phyloP scores from a whole-genome alignment of 1,284 basidiomycete genomes.

The Rhodofomes roseus region DNA sequence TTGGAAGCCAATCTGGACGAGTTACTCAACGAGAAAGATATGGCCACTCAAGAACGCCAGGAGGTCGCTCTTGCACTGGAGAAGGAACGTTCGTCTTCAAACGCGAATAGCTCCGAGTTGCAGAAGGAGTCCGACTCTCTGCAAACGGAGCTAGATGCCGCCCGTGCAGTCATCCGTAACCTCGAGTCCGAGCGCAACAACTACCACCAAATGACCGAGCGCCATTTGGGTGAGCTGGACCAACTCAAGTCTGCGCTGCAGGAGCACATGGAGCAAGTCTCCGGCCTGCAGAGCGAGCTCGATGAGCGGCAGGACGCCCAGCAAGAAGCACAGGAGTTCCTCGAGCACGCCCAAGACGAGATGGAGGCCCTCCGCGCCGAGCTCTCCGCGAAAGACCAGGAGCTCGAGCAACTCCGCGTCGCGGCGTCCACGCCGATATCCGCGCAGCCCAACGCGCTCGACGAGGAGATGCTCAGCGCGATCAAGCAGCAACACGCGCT shows the following conservation, averaged over 20 bases:
- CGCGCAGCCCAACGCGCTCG: conserved; percentile 46
- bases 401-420: conserved; percentile 54
- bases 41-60: conserved; percentile 40
- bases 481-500: conserved; percentile 70
- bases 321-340: conserved; percentile 58
- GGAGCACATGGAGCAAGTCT: conserved; percentile 48
- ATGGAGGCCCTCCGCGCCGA: conserved; percentile 62
- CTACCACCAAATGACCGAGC: conserved; percentile 49
- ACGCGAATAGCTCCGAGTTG: conserved; percentile 50
- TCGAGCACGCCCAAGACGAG: conserved; percentile 61
- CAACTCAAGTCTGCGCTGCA: conserved; percentile 40
- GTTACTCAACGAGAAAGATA: conserved; percentile 44
- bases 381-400: conserved; percentile 55
- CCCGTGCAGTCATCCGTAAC: conserved; percentile 45
- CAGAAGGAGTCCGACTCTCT: conserved; percentile 60
- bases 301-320: conserved; percentile 45
- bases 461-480: conserved; percentile 67
- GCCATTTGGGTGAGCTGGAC: conserved; percentile 50
- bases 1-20: conserved; percentile 59
- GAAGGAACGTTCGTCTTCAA: conserved; percentile 44
- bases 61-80: conserved; percentile 41
- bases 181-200: conserved; percentile 57
- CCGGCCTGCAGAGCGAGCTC: conserved; percentile 43
- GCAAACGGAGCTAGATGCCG: conserved; percentile 56
- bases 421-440: conserved; percentile 28